Evolutionary conservation across 208 protist species (phyloP), one percentile per base, ranked within the genome.

Genomic region (Trypanosoma boissoni): DNA sequence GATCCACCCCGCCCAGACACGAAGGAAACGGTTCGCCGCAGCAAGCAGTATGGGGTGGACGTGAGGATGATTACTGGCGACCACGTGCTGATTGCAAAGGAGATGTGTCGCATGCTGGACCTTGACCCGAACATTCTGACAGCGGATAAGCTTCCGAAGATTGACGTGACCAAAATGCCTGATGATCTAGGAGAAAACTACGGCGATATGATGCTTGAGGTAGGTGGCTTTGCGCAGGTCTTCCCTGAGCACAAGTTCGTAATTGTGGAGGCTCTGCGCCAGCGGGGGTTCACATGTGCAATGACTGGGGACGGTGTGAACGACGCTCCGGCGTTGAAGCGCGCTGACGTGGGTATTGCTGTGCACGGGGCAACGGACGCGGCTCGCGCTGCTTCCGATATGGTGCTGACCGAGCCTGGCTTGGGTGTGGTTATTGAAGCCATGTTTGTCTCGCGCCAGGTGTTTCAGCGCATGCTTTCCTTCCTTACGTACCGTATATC

Each of bases 301-400:
- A 98, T 99, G 96, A 98, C 95, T 42, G 97, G 97, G 54, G 97
- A 99, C 80, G 97, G 97, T 52, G 93, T 98, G 4, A 98, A 98
- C 78, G 97, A 98, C 71, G 86, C 95, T 16, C 96, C 96, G 37
- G 94, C 97, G 16, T 65, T 99, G 49, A 98, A 98, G 77, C 79
- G 86, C 45, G 91, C 97, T 20, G 81, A 99, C 78, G 91, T 98
- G 50, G 95, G 95, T 48, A 93, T 99, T 78, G 96, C 97, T 46
- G 95, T 99, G 34, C 80, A 94, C 48, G 93, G 88, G 48, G 75
- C 94, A 36, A 98, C 97, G 16, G 95, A 96, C 61, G 92, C 91
- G 2, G 93, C 95, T 16, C 78, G 92, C 14, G 81, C 89, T 31
- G 94, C 91, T 3, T 80, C 96, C 10, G 96, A 99, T 69, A 98